Base-by-base conservation (phyloP, 164 flowering plant genomes). In the Buxus sempervirens region DNA sequence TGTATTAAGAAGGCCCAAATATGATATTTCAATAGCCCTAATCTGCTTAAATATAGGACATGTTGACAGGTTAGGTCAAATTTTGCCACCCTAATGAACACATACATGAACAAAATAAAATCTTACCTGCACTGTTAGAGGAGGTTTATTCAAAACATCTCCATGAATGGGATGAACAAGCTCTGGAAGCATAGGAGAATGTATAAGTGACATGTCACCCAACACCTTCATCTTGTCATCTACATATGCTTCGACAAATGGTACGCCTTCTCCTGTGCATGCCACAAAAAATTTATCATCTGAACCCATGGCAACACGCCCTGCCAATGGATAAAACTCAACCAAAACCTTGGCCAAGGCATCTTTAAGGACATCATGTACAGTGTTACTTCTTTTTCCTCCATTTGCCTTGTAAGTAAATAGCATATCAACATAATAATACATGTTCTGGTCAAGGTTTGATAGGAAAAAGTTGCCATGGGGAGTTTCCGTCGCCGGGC, bases 191-290 rank as follows among this genome's bases (percentile, higher is more conserved):
- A 21, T 25, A 1, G 41, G 9, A n/a, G 64, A 53, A 60, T 74
- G 61, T 5, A 48, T 25, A 1, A 57, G 18, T 4, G 70, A 36
- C 9, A 70, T 53, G 12, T 70, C 68, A 5, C 68, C 74, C 49
- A 70, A 54, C 14, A 24, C 64, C 10, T 66, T 61, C 1, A 75
- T 14, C 9, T 27, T 24, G n/a, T 60, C n/a, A n/a, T 62, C 54
- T 9, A 70, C 62, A 22, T 25, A 64, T 0, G 71, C 77, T 57
- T 70, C 73, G 7, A 75, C 71, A 58, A 75, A 70, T 8, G 69
- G 62, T 61, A 66, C 73, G 5, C 77, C 77, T 49, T 70, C 51
- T 0, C 62, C 66, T 2, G 63, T 74, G 64, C 71, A 75, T 9
- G 57, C 51, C 27, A 70, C 71, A 9, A 21, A 2, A 19, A 70